Evolutionary conservation across 2,329 filamentous ascomycete species (phyloP).

Genomic region (Diaporthe humulicola): DNA sequence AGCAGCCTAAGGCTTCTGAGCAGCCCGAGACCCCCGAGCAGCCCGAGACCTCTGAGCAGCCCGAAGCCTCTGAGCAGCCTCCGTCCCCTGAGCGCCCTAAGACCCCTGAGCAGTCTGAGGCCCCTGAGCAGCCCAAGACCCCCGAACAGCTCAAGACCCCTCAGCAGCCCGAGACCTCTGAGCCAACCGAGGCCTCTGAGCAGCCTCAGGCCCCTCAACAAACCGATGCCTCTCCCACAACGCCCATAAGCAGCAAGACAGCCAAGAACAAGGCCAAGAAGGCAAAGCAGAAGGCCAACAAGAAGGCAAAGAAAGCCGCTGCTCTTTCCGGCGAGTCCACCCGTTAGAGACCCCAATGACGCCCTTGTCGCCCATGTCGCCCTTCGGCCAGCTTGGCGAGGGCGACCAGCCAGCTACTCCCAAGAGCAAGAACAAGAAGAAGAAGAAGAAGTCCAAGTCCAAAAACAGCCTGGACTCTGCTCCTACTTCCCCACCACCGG

Average conservation of each 20-base stretch:
- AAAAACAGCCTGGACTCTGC: slow-evolving; percentile 32
- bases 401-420: slow-evolving; percentile 30
- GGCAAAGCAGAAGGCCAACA: slow-evolving; percentile 41
- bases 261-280: slow-evolving; percentile 41
- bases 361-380: slow-evolving; percentile 31
- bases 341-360: slow-evolving; percentile 31
- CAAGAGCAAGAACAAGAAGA: slow-evolving; percentile 40
- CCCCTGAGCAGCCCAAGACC: no score
- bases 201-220: no score
- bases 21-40: no score
- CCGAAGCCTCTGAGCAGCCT: no score
- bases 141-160: no score
- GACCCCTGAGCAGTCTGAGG: no score
- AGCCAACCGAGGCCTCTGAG: no score
- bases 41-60: no score
- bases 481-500: slow-evolving; percentile 26
- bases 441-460: slow-evolving; percentile 38
- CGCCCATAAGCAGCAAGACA: slow-evolving; percentile 39
- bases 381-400: slow-evolving; percentile 9
- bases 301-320: slow-evolving; percentile 39
- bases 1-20: no score
- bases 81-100: no score
- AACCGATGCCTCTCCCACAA: slow-evolving; percentile 22
- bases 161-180: no score
- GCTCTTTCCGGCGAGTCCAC: slow-evolving; percentile 24